Evolutionary conservation across 1,284 basidiomycete genomes (phyloP).

Genomic region (Irpex sp.): DNA sequence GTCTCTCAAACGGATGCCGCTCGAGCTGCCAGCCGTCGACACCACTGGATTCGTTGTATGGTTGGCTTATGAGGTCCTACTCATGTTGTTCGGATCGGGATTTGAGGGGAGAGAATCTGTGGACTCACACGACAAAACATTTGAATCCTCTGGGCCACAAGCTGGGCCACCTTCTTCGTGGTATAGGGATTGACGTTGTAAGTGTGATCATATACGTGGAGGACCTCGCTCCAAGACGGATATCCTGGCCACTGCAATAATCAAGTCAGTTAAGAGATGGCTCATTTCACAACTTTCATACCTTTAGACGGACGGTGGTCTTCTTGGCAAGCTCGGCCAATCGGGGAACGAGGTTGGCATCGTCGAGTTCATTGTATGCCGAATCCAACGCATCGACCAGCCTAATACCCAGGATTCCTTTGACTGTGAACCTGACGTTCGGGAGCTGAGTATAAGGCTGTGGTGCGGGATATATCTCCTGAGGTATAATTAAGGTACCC

Average conservation of each 20-base stretch:
- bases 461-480: not conserved
- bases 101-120: no score
- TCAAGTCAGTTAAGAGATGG: not conserved
- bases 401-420: not conserved
- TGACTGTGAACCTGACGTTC: not conserved
- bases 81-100: no score
- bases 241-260: conserved; percentile 6
- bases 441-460: not conserved
- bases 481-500: conserved; percentile 7
- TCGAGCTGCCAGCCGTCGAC: not conserved
- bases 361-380: not conserved
- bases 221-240: not conserved
- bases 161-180: not conserved
- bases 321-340: not conserved
- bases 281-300: not conserved
- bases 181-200: not conserved
- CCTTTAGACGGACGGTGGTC: not conserved
- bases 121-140: not conserved
- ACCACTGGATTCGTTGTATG: not conserved
- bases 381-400: not conserved
- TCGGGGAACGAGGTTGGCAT: not conserved
- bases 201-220: conserved; percentile 1
- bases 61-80: not conserved
- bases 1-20: not conserved
- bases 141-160: not conserved